These are phyloP conservation scores for Aspergillus conjunctus DNA, from an alignment of 495 filamentous ascomycete genomes.

Conservation along the genomic window DNA sequence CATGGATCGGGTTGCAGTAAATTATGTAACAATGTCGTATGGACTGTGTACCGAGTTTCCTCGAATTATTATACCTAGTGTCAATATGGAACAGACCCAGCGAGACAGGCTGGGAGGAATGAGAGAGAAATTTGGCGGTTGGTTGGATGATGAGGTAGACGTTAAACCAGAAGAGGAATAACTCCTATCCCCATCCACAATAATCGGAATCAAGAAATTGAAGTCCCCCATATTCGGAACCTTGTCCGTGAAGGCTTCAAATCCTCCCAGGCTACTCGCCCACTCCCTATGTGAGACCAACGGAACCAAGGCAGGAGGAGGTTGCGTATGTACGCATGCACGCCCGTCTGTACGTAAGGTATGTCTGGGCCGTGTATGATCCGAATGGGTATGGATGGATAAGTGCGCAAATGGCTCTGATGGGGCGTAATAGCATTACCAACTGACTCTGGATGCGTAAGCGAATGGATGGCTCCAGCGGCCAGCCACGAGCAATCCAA, in stretches of 20 bases:
- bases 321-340: slow-evolving; percentile 12
- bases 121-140: slow-evolving; percentile 19
- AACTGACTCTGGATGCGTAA: slow-evolving; percentile 9
- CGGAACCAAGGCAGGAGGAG: slow-evolving; percentile 15
- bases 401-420: slow-evolving; percentile 10
- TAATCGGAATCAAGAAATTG: too few relatives aligned
- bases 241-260: slow-evolving; percentile 8
- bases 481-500: slow-evolving; percentile 14
- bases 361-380: slow-evolving; percentile 10
- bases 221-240: slow-evolving; percentile 1
- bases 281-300: slow-evolving; percentile 17
- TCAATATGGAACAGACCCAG: slow-evolving; percentile 23
- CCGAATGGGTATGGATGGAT: slow-evolving; percentile 10
- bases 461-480: slow-evolving; percentile 17
- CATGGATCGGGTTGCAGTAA: slow-evolving; percentile 16
- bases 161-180: slow-evolving; percentile 19
- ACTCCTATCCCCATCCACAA: not conserved
- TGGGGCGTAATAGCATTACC: slow-evolving; percentile 16
- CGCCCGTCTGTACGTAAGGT: slow-evolving; percentile 10
- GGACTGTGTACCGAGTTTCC: not conserved
- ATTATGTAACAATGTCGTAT: not conserved
- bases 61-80: not conserved
- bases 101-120: slow-evolving; percentile 19
- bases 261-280: slow-evolving; percentile 11
- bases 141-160: slow-evolving; percentile 10